Conservation (phyloP, 345 rosid genomes). For the Luvunga scandens region DNA sequence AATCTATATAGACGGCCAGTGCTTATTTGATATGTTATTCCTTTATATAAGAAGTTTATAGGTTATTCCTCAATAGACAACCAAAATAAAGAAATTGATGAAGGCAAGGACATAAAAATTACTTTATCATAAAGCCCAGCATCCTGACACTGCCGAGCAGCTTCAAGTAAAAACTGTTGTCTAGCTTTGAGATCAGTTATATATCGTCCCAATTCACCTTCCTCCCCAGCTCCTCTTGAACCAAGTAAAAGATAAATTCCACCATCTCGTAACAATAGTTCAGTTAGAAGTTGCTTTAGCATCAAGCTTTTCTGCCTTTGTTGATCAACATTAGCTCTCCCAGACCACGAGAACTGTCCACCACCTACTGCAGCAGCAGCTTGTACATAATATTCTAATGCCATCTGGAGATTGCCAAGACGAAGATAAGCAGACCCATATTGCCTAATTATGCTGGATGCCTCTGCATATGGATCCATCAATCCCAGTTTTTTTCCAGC, state of each 20-base stretch:
- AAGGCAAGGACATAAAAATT: constrained; percentile 25
- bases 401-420: constrained; percentile 67
- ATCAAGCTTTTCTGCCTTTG: constrained; percentile 83
- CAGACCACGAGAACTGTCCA: constrained; percentile 83
- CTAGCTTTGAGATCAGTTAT: constrained; percentile 57
- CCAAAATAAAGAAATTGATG: background rate
- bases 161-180: constrained; percentile 84
- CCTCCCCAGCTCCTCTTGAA: constrained; percentile 83
- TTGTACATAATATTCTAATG: constrained; percentile 93
- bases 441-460: constrained; percentile 88
- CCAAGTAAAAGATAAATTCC: constrained; percentile 83
- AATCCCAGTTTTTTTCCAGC: constrained; percentile 64
- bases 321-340: constrained; percentile 77
- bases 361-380: constrained; percentile 97
- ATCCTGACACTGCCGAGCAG: constrained; percentile 83
- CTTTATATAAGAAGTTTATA: background rate
- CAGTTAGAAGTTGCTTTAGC: constrained; percentile 90
- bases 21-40: background rate
- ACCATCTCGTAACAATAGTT: constrained; percentile 82
- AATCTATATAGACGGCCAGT: background rate
- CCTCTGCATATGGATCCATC: constrained; percentile 92
- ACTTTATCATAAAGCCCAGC: constrained; percentile 93
- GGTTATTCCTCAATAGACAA: background rate
- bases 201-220: constrained; percentile 83
- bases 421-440: constrained; percentile 81